Evolutionary conservation across 345 rosid species (phyloP).

Genomic region (Boechera retrofracta): DNA sequence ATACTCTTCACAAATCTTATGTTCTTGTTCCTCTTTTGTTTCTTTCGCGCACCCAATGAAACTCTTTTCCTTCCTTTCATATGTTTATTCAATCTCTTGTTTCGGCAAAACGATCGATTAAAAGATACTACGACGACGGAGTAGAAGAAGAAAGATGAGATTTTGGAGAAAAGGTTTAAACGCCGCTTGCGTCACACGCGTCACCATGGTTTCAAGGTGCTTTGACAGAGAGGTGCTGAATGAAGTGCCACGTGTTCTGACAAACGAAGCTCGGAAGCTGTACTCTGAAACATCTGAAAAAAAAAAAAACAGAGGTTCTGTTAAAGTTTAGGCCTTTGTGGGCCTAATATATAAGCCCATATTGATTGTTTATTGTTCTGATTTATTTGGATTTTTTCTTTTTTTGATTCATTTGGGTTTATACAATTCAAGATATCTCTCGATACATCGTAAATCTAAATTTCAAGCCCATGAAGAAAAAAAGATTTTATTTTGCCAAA

Average conservation of each 20-base stretch:
- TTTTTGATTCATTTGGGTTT: neutral
- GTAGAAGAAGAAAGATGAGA: constrained; percentile 1
- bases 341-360: neutral
- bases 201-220: constrained; percentile 23
- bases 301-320: too few species aligned
- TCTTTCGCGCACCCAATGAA: constrained; percentile 24
- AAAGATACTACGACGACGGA: neutral
- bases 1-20: constrained; percentile 38
- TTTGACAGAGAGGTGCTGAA: constrained; percentile 28
- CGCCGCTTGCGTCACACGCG: constrained; percentile 40
- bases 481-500: too few species aligned
- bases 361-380: neutral
- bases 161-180: constrained; percentile 10
- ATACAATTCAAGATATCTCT: neutral
- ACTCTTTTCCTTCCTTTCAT: constrained; percentile 20
- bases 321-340: too few species aligned
- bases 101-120: neutral
- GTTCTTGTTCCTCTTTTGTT: constrained; percentile 43
- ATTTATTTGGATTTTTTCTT: too few species aligned
- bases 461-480: too few species aligned
- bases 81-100: neutral
- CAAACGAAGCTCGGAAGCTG: neutral
- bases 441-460: too few species aligned
- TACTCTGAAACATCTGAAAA: neutral
- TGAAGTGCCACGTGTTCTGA: constrained; percentile 30